phyloP scores from a whole-genome alignment of 495 filamentous ascomycete genomes.

The Hyaloscypha finlandica region DNA sequence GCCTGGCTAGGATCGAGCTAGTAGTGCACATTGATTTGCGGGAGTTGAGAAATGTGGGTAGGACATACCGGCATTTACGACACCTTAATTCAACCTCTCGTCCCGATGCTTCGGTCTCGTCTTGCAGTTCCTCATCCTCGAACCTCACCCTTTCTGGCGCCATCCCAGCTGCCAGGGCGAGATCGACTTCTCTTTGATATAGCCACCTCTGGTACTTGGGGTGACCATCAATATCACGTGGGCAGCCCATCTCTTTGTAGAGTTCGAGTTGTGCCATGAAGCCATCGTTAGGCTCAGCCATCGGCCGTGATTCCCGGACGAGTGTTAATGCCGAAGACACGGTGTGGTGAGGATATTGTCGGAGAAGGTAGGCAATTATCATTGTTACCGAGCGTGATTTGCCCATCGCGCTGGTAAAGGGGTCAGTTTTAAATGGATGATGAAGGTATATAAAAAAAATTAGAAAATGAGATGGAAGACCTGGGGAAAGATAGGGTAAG shows the following conservation, averaged over 20 bases:
- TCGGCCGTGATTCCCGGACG: conserved; percentile 64
- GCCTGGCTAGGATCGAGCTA: background rate
- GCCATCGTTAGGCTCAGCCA: conserved; percentile 83
- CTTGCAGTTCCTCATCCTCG: conserved; percentile 65
- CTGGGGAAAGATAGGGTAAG: background rate
- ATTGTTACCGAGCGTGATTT: conserved; percentile 88
- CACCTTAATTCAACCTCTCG: conserved; percentile 50
- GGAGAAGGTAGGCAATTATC: conserved; percentile 81
- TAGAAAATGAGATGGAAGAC: background rate
- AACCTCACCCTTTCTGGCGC: conserved; percentile 78
- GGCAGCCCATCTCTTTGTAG: conserved; percentile 84
- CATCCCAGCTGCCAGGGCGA: conserved; percentile 67
- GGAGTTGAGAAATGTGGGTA: background rate
- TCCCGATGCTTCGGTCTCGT: conserved; percentile 45
- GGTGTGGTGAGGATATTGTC: conserved; percentile 43
- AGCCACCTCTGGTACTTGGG: conserved; percentile 87
- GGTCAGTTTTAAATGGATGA: background rate
- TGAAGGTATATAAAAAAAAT: no score
- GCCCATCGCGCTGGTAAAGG: conserved; percentile 79
- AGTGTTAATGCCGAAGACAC: conserved; percentile 60
- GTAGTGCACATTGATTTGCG: background rate
- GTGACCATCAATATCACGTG: conserved; percentile 59
- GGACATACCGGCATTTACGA: conserved; percentile 34
- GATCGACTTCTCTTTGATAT: conserved; percentile 75
- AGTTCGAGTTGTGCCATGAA: conserved; percentile 86